A percentile compares a stretch with the other conserved stretches of the same genome.
These are phyloP conservation scores for Mycosphaerella sp. DNA, from an alignment of 2,329 filamentous ascomycete genomes.

Conservation along the genomic window DNA sequence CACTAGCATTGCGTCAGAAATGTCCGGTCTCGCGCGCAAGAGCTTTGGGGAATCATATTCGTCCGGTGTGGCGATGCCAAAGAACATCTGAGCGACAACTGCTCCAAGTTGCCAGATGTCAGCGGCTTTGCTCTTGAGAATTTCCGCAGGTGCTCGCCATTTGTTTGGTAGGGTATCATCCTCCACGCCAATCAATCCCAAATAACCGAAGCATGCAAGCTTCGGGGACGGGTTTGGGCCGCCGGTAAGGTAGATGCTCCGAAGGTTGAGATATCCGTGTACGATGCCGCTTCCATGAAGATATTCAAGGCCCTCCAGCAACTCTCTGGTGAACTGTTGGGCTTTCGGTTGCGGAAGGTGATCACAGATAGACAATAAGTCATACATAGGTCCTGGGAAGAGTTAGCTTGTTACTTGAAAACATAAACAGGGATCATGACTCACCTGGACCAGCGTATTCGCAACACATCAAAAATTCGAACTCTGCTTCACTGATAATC, in stretches of 20 bases:
- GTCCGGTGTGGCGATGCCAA: constrained; percentile 69
- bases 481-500: constrained; percentile 18
- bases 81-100: constrained; percentile 87
- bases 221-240: constrained; percentile 47
- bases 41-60: constrained; percentile 73
- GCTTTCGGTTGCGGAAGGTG: constrained; percentile 64
- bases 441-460: constrained; percentile 24
- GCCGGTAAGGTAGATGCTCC: constrained; percentile 22
- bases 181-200: constrained; percentile 54
- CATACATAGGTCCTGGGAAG: constrained; percentile 61
- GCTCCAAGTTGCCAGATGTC: constrained; percentile 95
- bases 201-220: constrained; percentile 66
- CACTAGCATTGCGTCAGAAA: constrained; percentile 72
- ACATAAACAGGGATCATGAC: background rate
- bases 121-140: constrained; percentile 52
- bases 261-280: constrained; percentile 45
- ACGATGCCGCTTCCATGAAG: constrained; percentile 78
- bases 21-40: constrained; percentile 61
- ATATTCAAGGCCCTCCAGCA: constrained; percentile 82
- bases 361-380: constrained; percentile 69
- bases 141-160: constrained; percentile 19
- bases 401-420: background rate
- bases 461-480: constrained; percentile 25
- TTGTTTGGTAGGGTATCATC: constrained; percentile 14
- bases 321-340: constrained; percentile 82